Percentiles rank a stretch among this genome's conserved stretches.
phyloP scores from a whole-genome alignment of 2,329 filamentous ascomycete genomes.

The Hortaea sp. region DNA sequence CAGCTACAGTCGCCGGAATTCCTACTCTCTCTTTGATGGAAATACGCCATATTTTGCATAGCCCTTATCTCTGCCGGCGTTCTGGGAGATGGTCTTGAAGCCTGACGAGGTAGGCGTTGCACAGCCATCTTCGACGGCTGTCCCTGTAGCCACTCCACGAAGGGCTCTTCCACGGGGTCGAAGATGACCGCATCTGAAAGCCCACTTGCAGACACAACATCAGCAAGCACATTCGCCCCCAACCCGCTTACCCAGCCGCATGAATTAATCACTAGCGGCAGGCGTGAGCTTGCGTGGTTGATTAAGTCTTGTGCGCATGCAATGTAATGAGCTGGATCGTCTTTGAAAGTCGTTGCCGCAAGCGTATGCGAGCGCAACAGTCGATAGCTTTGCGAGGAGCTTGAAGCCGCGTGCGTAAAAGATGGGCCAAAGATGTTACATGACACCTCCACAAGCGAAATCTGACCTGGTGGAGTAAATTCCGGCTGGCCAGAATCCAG shows the following conservation, averaged over 20 bases:
- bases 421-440: conserved; percentile 55
- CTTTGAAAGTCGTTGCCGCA: conserved; percentile 53
- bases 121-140: conserved; percentile 24
- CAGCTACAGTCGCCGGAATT: conserved; percentile 27
- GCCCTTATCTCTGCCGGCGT: conserved; percentile 56
- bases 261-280: conserved; percentile 61
- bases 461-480: conserved; percentile 57
- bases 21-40: conserved; percentile 40
- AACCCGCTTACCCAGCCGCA: conserved; percentile 65
- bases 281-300: conserved; percentile 39
- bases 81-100: conserved; percentile 45
- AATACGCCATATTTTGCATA: conserved; percentile 75
- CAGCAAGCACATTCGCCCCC: conserved; percentile 53
- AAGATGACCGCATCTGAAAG: conserved; percentile 59
- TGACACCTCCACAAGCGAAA: conserved; percentile 55
- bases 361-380: conserved; percentile 56
- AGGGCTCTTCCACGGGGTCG: conserved; percentile 51
- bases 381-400: conserved; percentile 18
- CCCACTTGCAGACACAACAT: conserved; percentile 44
- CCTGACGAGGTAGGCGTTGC: conserved; percentile 49
- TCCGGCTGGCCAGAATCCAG: conserved; percentile 71
- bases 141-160: conserved; percentile 17
- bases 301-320: conserved; percentile 55
- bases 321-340: conserved; percentile 57
- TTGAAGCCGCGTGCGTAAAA: conserved; percentile 49